Evolutionary conservation across 2,329 filamentous ascomycete species (phyloP), one percentile per base, ranked within the genome.

Genomic region (Venturia carpophila): DNA sequence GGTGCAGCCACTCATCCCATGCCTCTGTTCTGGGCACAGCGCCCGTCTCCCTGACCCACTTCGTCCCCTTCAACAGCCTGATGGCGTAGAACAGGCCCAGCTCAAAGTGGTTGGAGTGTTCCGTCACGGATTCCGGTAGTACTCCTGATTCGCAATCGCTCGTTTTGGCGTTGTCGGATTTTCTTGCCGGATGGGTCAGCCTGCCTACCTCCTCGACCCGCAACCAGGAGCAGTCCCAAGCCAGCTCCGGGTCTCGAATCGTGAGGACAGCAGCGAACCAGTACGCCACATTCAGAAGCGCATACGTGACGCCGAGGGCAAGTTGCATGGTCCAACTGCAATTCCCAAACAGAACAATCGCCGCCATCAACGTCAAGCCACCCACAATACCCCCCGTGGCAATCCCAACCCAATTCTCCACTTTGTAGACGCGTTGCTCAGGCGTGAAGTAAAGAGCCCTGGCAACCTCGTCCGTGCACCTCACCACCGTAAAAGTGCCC

Each of bases 301-400:
- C 60, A 17, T 62, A 62, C 5, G 60, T n/a, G 13, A 62, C 60
- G 7, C 24, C 34, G 19, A 62, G 41, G 6, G 60, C 60, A n/a
- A 45, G 30, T 24, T 62, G 60, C 60, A 62, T 62, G 24, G 60
- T 62, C 60, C 60, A 62, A 27, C 21, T 62, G 17, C 34, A 42
- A 42, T 62, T 62, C 30, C 60, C 41, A 17, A 62, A 45, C 5
- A 62, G 30, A 9, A 62, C 41, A 45, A 62, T 62, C 13, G 34
- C 60, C 3, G 34, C 41, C 24, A 45, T 62, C 34, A 62, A 17
- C 60, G 34, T 62, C 34, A 62, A 27, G 2, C 60, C 60, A 49
- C 60, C 60, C 39, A 41, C 60, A 49, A 62, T 62, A 10, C 60
- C 60, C 30, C 60, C 60, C 11, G 41, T 41, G 1, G 24, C 24